Base-by-base conservation (phyloP, 805 yeast genomes). In the Grigorovia humatica region DNA sequence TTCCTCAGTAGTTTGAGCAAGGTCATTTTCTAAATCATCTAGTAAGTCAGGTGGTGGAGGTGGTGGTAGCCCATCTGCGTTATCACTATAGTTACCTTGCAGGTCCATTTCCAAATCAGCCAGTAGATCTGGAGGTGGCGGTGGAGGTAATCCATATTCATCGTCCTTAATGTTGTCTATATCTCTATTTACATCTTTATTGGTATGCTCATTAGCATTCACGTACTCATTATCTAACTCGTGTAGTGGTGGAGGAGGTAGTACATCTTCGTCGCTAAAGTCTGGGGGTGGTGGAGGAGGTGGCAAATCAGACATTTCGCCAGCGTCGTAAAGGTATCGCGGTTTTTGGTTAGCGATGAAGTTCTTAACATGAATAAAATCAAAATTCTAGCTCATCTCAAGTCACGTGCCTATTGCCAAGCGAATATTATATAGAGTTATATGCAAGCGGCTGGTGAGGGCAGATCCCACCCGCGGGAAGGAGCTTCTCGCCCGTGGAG, bases 261-360 rank as follows among this genome's bases (percentile, higher is more conserved):
- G 17, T n/a, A 15, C 13, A 13, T 38, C 42, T 12, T 38, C 42
- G 18, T 56, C 71, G 68, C 29, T 65, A 65, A 13, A 51, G 43
- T 19, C 66, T 58, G 43, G 51, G 2, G 66, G 63, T 17, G 70
- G 68, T 12, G 73, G 74, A 11, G 71, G 74, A 12, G 71, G 70
- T 19, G 71, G 64, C 19, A 63, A 27, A 35, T 55, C 55, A 5
- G 49, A 43, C 54, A 54, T 54, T 4, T 13, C 19, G 11, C 27
- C 23, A 18, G 42, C 38, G 27, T 46, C 29, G 38, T 35, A 11
- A 8, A 9, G 30, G 32, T 46, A 9, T 45, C 15, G 38, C 27
- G 27, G 27, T 23, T 6, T 23, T 6, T 23, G 27, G 38, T 13
- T 32, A 32, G 32, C 32, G 32, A 32, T 32, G 8, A 32, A 32